phyloP scores from a whole-genome alignment of 129 eudicot genomes.

The Rutidosis leptorrhynchoides region DNA sequence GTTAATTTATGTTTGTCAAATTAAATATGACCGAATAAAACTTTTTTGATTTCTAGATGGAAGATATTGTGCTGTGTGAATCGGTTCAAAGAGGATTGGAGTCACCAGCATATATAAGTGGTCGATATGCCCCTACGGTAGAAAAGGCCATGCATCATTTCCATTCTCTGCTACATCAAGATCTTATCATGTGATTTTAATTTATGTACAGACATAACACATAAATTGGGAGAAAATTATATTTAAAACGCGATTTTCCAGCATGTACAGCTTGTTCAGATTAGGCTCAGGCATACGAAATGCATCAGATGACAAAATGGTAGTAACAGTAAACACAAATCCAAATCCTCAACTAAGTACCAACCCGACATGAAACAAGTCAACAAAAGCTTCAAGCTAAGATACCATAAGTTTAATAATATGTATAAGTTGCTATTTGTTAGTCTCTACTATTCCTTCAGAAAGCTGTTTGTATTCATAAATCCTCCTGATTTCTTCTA shows the following conservation, averaged over 20 bases:
- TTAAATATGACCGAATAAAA: neutral
- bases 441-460: conserved; percentile 24
- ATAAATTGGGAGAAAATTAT: neutral
- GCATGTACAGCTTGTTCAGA: conserved; percentile 28
- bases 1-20: neutral
- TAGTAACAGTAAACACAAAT: conserved; percentile 21
- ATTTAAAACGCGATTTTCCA: conserved; percentile 8
- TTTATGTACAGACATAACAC: neutral
- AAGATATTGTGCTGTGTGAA: conserved; percentile 70
- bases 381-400: conserved; percentile 6
- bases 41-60: conserved; percentile 48
- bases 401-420: conserved; percentile 18
- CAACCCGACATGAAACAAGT: neutral
- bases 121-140: conserved; percentile 66
- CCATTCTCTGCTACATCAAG: conserved; percentile 55
- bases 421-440: conserved; percentile 30
- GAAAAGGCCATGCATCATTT: conserved; percentile 95
- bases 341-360: conserved; percentile 4
- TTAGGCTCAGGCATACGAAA: conserved; percentile 12
- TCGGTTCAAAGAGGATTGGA: conserved; percentile 82
- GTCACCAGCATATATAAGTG: conserved; percentile 68
- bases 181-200: conserved; percentile 29
- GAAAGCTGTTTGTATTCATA: neutral
- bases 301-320: conserved; percentile 16
- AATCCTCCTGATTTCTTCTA: conserved; percentile 19